Evolutionary conservation across 2,329 filamentous ascomycete species (phyloP), one percentile per base, ranked within the genome.

Genomic region (Dothideomycetes sp.): DNA sequence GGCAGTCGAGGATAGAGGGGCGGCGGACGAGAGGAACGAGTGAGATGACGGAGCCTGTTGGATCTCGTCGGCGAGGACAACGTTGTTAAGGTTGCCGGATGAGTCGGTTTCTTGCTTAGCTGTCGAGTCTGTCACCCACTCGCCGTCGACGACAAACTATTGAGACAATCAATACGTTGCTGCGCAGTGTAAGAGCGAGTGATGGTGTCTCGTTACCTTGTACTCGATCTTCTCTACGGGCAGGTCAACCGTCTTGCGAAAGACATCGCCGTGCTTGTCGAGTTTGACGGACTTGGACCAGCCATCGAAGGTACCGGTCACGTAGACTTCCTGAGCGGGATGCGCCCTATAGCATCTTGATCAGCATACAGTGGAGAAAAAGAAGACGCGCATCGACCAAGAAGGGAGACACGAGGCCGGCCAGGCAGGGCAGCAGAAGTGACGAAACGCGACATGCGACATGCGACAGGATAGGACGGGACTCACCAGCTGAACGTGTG

Each of bases 241-340:
- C 23, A 96, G 71, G 39, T 76, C 68, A 45, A 98, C 86, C 23
- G 77, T 76, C 71, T 94, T 94, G 64, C 82, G 72, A 63, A 93
- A 94, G 53, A 62, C 61, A 34, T 78, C 70, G 58, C 74, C 82
- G 28, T 78, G 72, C 67, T 85, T 86, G 33, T 87, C 79, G 44
- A 98, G 74, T 68, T 83, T 76, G 61, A 89, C 76, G 43, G 78
- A 86, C 71, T 91, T 89, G 51, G 75, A 74, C 91, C 91, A 98
- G 67, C 85, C 75, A 66, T 96, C 89, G 60, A 96, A 96, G 48
- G 84, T 89, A 60, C 91, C 91, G 28, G 89, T 96, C 53, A 96
- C 91, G 64, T 82, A 89, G 62, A 96, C 89, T 60, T 93, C 83
- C 52, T 80, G 74, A 59, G 84, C 88, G 53, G 78, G 70, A 62